Base-by-base conservation (phyloP, 176 grass and related monocot genomes). In the Oryza officinalis region DNA sequence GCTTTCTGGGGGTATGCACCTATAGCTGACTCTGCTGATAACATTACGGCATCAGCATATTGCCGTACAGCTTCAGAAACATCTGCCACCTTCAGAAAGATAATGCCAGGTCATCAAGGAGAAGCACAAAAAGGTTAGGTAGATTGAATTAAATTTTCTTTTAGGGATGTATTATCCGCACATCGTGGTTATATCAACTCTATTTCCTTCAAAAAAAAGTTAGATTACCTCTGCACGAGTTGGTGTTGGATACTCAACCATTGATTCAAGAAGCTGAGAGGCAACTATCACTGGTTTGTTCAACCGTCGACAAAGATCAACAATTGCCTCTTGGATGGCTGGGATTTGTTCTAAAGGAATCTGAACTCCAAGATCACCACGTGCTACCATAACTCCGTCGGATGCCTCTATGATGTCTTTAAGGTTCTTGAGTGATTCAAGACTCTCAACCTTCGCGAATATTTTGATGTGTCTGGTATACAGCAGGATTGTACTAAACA, bases 311-410 rank as follows among this genome's bases (percentile, higher is more conserved):
- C 87, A 92, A 20, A 94, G 74, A 37, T 76, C 40, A 90, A 88
- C 88, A 67, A 92, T 87, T 14, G 50, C 72, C 65, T 90, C 63
- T 87, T 94, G 92, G 57, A 94, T 92, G 78, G 90, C 87, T 44
- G 92, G 92, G 35, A 94, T 92, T 77, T 87, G 78, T 59, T 94
- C 92, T 68, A 92, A 81, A 80, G 92, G 86, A 85, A 90, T 68
- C 87, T 94, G 87, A 85, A 94, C 90, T 76, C 92, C 92, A 54
- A 92, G 92, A 83, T 94, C 92, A 23, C 92, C 92, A 57, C 92
- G 89, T 44, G 89, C 92, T 31, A 94, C 90, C 87, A 94, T 94
- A 82, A 92, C 79, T 72, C 92, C 92, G 69, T 94, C 89, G 13
- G 90, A 92, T 67, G 84, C 87, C 45, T 88, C 63, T 82, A 94